These are phyloP conservation scores for Lodderomyces jiufengensis DNA, from an alignment of 1,139 yeast species.

Conservation along the genomic window DNA sequence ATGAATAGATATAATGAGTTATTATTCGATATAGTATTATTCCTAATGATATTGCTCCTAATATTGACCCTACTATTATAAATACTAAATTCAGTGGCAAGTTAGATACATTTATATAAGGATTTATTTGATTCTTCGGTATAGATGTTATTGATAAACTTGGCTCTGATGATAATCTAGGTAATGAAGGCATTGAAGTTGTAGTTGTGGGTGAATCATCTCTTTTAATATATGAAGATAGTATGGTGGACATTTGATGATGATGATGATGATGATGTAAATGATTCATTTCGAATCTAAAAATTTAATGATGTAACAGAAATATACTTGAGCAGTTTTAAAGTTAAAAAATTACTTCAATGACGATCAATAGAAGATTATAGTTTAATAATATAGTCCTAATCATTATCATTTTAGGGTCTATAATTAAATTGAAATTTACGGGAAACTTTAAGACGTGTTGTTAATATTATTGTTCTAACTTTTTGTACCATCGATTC, in stretches of 20 bases:
- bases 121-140: slow-evolving; percentile 19
- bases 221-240: slow-evolving; percentile 1
- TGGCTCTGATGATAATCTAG: slow-evolving; percentile 4
- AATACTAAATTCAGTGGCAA: slow-evolving; percentile 40
- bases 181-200: slow-evolving; percentile 3
- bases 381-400: too few relatives aligned
- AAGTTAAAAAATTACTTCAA: too few relatives aligned
- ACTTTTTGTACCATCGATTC: too few relatives aligned
- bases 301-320: too few relatives aligned
- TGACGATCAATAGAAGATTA: too few relatives aligned
- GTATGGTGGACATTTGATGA: background rate
- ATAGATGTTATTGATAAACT: slow-evolving; percentile 8
- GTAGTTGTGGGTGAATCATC: background rate
- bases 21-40: slow-evolving; percentile 22
- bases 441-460: too few relatives aligned
- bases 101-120: slow-evolving; percentile 26
- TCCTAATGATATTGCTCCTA: slow-evolving; percentile 24
- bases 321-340: too few relatives aligned
- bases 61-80: slow-evolving; percentile 38
- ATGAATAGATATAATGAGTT: slow-evolving; percentile 21
- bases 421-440: too few relatives aligned
- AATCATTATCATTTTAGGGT: too few relatives aligned
- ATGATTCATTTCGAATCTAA: too few relatives aligned
- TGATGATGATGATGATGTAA: background rate
- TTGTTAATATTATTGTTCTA: too few relatives aligned